Conservation (phyloP, 768 basidiomycete species). For the Boletus huronensis region DNA sequence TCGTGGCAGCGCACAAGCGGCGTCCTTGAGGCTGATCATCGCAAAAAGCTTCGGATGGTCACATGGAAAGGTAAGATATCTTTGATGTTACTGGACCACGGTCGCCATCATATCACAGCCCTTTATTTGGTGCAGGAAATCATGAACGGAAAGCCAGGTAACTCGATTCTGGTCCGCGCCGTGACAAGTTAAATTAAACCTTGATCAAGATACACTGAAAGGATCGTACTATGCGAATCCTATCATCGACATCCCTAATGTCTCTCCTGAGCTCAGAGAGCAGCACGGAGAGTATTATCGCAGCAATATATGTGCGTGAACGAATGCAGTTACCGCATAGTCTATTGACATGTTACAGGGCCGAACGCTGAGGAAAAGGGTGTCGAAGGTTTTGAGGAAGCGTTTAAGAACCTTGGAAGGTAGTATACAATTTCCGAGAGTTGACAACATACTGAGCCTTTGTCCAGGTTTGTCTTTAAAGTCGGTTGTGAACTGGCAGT, state of each 20-base stretch:
- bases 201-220: conserved; percentile 69
- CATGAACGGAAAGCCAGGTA: conserved; percentile 91
- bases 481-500: conserved; percentile 78
- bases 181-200: neutral
- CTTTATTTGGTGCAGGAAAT: conserved; percentile 56
- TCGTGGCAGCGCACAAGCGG: neutral
- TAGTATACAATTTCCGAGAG: conserved; percentile 26
- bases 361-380: conserved; percentile 53
- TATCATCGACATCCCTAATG: conserved; percentile 59
- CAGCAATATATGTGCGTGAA: conserved; percentile 73
- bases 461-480: conserved; percentile 66
- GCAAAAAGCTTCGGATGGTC: conserved; percentile 87
- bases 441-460: conserved; percentile 2
- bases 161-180: neutral
- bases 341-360: conserved; percentile 44
- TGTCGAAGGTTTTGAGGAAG: conserved; percentile 74
- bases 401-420: conserved; percentile 85
- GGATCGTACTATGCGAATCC: conserved; percentile 93
- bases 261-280: conserved; percentile 49
- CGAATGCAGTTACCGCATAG: neutral
- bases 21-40: neutral
- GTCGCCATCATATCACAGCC: neutral
- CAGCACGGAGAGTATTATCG: conserved; percentile 84
- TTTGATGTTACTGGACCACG: neutral
- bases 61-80: conserved; percentile 72